Evolutionary conservation across 2,329 filamentous ascomycete genomes (phyloP), one percentile per base, ranked within the genome.

Genomic region (Xylariaceae sp.): DNA sequence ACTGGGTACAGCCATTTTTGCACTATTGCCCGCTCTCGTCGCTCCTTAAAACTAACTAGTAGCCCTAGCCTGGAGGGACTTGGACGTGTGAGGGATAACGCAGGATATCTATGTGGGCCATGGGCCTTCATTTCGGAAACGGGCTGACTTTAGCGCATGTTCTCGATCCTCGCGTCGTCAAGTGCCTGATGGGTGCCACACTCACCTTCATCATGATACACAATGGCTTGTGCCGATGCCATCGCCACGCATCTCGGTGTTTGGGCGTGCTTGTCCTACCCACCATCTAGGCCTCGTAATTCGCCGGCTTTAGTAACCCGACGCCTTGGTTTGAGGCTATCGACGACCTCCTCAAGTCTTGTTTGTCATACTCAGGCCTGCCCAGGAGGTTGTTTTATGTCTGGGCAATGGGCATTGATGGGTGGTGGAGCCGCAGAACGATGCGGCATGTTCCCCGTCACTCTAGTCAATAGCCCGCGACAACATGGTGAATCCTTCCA

Each of bases 91-190:
- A 15, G 17, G 16, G 29, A 35, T 36, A 34, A 42, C 43, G 43
- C 43, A 43, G 36, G 39, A 45, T 31, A 45, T 36, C 14, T 39
- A 26, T 30, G 43, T 42, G 39, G 39, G 34, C 19, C 43, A 26
- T 40, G 34, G 33, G 21, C 40, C 36, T 46, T 43, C 40, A 46
- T 46, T 46, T 46, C 43, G 40, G 43, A 35, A 21, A 32, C 40
- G 40, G 38, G 13, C 37, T 17, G 40, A 24, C 11, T 32, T 18
- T 31, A 37, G 38, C 30, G 33, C 13, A 30, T 14, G 26, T 29
- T 31, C 24, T 44, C 29, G 33, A 26, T 36, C 14, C 21, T 24
- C 21, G n/a, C n/a, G 11, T 24, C 21, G 7, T 24, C 11, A 24
- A 8, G 5, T 5, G 13, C n/a, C 13, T n/a, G n/a, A 28, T 28